Conservation (phyloP, 1,284 basidiomycete species). For the Trametes hirsuta region DNA sequence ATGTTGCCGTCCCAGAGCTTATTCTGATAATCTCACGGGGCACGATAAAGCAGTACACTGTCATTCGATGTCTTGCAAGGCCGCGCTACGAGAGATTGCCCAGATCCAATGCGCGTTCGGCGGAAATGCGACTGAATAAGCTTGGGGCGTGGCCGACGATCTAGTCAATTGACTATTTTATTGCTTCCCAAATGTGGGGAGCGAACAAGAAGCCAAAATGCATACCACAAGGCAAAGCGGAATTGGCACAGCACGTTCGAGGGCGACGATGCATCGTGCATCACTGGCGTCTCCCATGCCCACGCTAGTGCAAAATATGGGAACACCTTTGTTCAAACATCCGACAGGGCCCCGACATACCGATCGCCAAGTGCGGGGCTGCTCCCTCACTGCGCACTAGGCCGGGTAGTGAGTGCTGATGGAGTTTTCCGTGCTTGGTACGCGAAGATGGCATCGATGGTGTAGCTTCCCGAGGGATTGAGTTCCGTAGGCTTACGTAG, state of each 20-base stretch:
- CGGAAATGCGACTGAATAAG: conserved; percentile 4
- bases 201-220: not conserved
- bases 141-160: not conserved
- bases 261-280: not conserved
- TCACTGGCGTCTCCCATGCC: not conserved
- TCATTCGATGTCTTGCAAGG: conserved; percentile 1
- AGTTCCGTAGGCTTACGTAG: conserved; percentile 16
- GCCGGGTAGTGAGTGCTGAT: not conserved
- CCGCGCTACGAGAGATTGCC: not conserved
- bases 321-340: not conserved
- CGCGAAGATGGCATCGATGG: conserved; percentile 1
- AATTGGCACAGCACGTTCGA: not conserved
- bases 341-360: conserved; percentile 1
- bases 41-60: not conserved
- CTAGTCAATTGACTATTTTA: not conserved
- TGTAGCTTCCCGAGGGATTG: not conserved
- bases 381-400: not conserved
- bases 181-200: not conserved
- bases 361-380: not conserved
- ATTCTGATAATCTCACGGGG: conserved; percentile 7
- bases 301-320: not conserved
- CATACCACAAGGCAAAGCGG: not conserved
- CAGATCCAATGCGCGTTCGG: not conserved
- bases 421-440: not conserved
- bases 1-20: conserved; percentile 8